Percentiles rank a stretch among this genome's conserved stretches.
Evolutionary conservation across 495 filamentous ascomycete species (phyloP).

Genomic region (Aspergillus haitiensis): DNA sequence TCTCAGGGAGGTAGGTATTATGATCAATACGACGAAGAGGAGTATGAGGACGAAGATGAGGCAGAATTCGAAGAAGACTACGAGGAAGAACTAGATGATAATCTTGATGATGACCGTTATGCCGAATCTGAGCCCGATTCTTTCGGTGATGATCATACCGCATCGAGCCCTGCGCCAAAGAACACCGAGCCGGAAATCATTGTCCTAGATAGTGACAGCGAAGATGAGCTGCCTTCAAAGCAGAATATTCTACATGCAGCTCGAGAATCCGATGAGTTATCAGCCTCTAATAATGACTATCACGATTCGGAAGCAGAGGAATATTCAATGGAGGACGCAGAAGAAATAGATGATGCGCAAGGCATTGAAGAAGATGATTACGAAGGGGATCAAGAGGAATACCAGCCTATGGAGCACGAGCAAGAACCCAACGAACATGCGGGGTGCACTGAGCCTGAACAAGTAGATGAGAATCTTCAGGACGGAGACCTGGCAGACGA

Average conservation of each 20-base stretch:
- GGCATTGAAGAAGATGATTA: conserved; percentile 15
- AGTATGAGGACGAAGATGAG: conserved; percentile 7
- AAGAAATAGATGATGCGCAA: conserved; percentile 1
- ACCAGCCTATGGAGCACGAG: background rate
- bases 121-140: conserved; percentile 19
- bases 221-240: conserved; percentile 36
- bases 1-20: conserved; percentile 1
- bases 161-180: conserved; percentile 13
- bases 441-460: background rate
- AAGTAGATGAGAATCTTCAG: conserved; percentile 22
- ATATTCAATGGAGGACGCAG: conserved; percentile 6
- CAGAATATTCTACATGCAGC: background rate
- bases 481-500: conserved; percentile 13
- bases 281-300: conserved; percentile 4
- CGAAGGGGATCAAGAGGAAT: conserved; percentile 1
- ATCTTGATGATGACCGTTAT: conserved; percentile 6
- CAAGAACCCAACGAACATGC: conserved; percentile 14
- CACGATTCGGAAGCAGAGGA: conserved; percentile 2
- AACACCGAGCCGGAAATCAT: conserved; percentile 38
- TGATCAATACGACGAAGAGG: conserved; percentile 10
- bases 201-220: conserved; percentile 46
- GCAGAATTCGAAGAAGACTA: conserved; percentile 8
- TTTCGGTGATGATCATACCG: conserved; percentile 9
- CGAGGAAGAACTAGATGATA: conserved; percentile 15
- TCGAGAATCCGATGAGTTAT: conserved; percentile 5